Evolutionary conservation across 2,329 filamentous ascomycete species (phyloP), one percentile per base, ranked within the genome.

Genomic region (Talaromyces verruculosus): DNA sequence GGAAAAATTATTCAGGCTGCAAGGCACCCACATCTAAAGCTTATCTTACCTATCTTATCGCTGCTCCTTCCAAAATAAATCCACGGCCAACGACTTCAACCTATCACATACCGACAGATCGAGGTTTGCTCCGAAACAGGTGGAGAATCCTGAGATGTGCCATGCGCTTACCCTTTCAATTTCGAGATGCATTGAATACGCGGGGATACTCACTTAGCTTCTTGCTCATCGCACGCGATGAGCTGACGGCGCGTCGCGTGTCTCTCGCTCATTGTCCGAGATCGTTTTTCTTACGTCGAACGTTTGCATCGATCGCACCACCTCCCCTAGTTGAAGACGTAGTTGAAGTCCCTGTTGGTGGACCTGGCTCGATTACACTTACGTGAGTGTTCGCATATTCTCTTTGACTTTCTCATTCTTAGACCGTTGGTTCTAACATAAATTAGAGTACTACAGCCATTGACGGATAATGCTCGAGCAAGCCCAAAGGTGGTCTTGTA

Each of bases 291-390:
- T 22, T 11, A 55, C 61, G 47, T 64, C 65, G 61, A 57, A 35
- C 17, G 13, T 62, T 64, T 45, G 65, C 65, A 41, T 67, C 65
- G 4, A 51, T 61, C 33, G 39, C 57, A 33, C 53, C 58, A 11
- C 45, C 61, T 57, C 37, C 55, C 1, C 22, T 67, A 5, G 43
- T 35, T 10, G 63, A 68, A 39, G 65, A 68, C 30, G 37, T 28
- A 13, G 65, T 61, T 13, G 51, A 67, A 15, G 41, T 68, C 5
- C 60, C 63, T n/a, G 67, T 67, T 43, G 67, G 67, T 13, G 67
- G 67, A n/a, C 43, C 58, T 57, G 65, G 67, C 13, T 57, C 17
- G 3, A 55, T 66, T 30, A 55, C n/a, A n/a, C 65, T 66, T 13
- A 60, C 53, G 63, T 67, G 15, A 51, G 39, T 63, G 19, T 1